Conservation (phyloP, 2,329 filamentous ascomycete genomes). For the Apiospora hydei region DNA sequence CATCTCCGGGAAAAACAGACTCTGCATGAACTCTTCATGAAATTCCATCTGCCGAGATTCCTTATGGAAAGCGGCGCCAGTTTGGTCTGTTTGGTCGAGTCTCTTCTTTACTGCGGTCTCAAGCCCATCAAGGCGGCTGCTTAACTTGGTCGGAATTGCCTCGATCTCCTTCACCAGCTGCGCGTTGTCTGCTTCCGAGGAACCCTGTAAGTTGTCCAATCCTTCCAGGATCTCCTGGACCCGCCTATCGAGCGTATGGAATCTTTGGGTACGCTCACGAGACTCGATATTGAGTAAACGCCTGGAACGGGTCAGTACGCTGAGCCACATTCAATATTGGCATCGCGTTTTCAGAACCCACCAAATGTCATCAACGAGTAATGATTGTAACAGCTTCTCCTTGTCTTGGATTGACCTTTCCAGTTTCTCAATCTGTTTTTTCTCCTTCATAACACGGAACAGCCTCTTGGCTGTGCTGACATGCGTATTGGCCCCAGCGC, state of each 20-base stretch:
- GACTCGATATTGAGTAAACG: neutral
- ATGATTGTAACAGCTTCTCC: neutral
- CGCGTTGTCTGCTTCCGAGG: neutral
- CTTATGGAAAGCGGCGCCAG: neutral
- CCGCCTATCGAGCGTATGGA: neutral
- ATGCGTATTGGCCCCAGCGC: neutral
- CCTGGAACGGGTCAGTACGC: neutral
- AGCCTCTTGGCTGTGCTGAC: neutral
- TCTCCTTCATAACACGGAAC: neutral
- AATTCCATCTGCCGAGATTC: neutral
- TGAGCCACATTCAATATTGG: neutral
- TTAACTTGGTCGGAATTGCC: neutral
- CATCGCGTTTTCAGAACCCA: neutral
- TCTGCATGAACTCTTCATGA: neutral
- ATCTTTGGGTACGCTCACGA: neutral
- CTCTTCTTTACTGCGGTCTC: neutral
- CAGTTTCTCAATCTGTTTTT: neutral
- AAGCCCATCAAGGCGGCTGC: neutral
- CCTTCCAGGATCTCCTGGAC: neutral
- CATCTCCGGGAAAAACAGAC: neutral
- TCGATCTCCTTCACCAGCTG: neutral
- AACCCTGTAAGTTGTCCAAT: neutral
- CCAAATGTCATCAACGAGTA: neutral
- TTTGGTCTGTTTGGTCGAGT: neutral
- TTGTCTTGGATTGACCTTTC: slow-evolving; percentile 2